Evolutionary conservation across 768 basidiomycete species (phyloP).

Genomic region (Lentinula edodes): DNA sequence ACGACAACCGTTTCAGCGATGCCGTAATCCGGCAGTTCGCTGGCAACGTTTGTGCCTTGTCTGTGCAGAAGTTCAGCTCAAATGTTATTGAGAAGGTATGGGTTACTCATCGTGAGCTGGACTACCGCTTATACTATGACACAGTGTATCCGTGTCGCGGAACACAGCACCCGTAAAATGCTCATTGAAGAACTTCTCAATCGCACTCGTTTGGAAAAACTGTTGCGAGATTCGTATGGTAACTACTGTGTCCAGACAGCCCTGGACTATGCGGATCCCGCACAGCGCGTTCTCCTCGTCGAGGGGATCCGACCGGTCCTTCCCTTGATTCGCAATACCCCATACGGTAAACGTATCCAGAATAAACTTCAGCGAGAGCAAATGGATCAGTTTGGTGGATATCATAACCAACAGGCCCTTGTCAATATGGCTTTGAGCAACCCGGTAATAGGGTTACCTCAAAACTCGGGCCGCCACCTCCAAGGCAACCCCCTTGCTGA

Average conservation of each 20-base stretch:
- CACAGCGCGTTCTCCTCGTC: constrained; percentile 85
- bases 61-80: constrained; percentile 98
- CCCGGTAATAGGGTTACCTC: constrained; percentile 44
- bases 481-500: constrained; percentile 55
- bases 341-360: constrained; percentile 98
- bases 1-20: constrained; percentile 98
- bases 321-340: constrained; percentile 97
- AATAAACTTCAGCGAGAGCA: constrained; percentile 97
- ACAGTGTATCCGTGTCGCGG: constrained; percentile 87
- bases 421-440: constrained; percentile 53
- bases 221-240: constrained; percentile 93
- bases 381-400: constrained; percentile 60
- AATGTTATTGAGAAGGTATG: constrained; percentile 95
- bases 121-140: neutral
- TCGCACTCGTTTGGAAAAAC: constrained; percentile 89
- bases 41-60: constrained; percentile 95
- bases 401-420: constrained; percentile 56
- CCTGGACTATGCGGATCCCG: constrained; percentile 94
- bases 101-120: neutral
- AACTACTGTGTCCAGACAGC: constrained; percentile 98
- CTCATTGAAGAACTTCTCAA: constrained; percentile 94
- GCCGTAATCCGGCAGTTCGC: constrained; percentile 95
- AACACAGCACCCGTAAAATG: constrained; percentile 89
- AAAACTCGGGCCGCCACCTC: constrained; percentile 49
- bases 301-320: constrained; percentile 98